phyloP scores from a whole-genome alignment of 768 basidiomycete genomes.

The Fomitopsis serialis region DNA sequence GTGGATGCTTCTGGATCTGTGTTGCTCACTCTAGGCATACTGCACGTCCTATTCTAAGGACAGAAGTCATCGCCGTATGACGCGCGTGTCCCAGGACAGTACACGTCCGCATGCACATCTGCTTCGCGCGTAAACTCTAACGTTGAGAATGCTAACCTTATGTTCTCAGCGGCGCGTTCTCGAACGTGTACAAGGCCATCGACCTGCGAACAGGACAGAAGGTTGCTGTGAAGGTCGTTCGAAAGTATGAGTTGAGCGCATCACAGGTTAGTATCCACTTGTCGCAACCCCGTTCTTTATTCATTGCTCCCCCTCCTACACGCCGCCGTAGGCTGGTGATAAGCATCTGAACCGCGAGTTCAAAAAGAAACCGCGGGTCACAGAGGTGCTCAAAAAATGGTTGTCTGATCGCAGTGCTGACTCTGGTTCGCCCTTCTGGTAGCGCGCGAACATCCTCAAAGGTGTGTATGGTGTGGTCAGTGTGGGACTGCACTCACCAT shows the following conservation, averaged over 20 bases:
- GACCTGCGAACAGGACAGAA: slow-evolving; percentile 70
- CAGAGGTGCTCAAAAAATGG: slow-evolving; percentile 68
- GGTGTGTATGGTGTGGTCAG: slow-evolving; percentile 34
- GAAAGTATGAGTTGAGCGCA: slow-evolving; percentile 87
- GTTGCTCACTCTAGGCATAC: too few species aligned
- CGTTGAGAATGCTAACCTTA: not conserved
- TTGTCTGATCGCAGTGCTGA: slow-evolving; percentile 18
- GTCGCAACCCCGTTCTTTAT: slow-evolving; percentile 14
- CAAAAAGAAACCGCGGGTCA: slow-evolving; percentile 96
- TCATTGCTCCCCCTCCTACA: slow-evolving; percentile 18
- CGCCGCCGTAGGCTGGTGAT: slow-evolving; percentile 65
- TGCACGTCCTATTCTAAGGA: too few species aligned
- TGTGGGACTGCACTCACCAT: not conserved
- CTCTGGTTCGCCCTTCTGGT: slow-evolving; percentile 14
- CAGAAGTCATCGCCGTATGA: too few species aligned
- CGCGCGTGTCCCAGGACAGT: too few species aligned
- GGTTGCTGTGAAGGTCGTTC: slow-evolving; percentile 88
- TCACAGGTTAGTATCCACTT: slow-evolving; percentile 69
- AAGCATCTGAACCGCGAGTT: slow-evolving; percentile 92
- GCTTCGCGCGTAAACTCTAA: not conserved
- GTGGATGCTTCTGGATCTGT: too few species aligned
- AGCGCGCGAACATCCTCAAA: slow-evolving; percentile 98
- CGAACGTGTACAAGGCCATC: slow-evolving; percentile 94
- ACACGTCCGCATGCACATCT: too few species aligned
- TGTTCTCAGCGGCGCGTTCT: slow-evolving; percentile 81